Evolutionary conservation across 1,284 basidiomycete species (phyloP), one percentile per base, ranked within the genome.

Genomic region (Mycosarcoma mackinlayi): DNA sequence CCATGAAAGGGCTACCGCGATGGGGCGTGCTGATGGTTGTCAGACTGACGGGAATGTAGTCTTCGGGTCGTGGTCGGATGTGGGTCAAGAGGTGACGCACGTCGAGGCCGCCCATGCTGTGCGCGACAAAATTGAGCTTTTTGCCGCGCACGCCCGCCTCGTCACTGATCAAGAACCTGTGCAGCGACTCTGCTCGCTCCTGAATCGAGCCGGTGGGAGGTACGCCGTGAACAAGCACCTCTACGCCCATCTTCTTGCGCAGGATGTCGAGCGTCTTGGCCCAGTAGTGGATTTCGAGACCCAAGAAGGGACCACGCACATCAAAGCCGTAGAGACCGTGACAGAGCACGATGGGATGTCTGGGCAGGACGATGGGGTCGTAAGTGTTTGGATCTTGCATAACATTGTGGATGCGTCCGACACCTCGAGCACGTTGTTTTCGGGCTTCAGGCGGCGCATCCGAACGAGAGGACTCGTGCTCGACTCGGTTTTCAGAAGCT

Each of bases 1-100:
- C 94, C 96, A 98, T 98, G 83, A 98, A 98, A 0, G 95, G 94
- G 75, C 92, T 94, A 24, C 95, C 95, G 24, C 92, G 88, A 83
- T 99, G 96, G 16, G 96, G 96, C 0, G 96, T 98, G 41, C 90
- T 90, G 68, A 99, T 88, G 16, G 91, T 92, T 0, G 92, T 98
- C 61, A 98, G 85, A 7, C 92, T 94, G 35, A 93, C 84, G 0
- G 96, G 94, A 1, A 86, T 87, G 84, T 98, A 98, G 52, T 91
- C 88, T 16, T 85, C 86, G 13, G 67, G 62, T 6, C 45, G 63
- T 0, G 95, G 94, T 66, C 88, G 88, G 76, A 95, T 87, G 80
- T 92, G 90, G 3, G 92, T 89, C 56, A 98, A 93, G 16, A 98
- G 86, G 81, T 97, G 89, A 47, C 95, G 88, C 14, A 73, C 79